These are phyloP conservation scores for Yamadazyma sp. DNA, from an alignment of 805 yeast species.

Conservation along the genomic window DNA sequence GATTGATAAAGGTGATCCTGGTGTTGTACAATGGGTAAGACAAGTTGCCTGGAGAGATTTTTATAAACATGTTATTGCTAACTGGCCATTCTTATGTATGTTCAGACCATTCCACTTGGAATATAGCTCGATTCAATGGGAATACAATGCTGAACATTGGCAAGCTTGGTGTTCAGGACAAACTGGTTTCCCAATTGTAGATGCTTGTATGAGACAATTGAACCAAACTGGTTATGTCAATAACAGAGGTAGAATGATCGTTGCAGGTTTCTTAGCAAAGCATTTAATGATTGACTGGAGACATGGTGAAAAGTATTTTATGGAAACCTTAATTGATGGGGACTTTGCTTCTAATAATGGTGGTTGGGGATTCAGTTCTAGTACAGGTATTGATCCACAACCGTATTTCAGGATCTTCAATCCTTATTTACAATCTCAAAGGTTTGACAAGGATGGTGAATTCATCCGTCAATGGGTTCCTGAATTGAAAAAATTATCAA, in stretches of 20 bases:
- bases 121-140: slow-evolving; percentile 41
- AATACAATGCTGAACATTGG: slow-evolving; percentile 38
- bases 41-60: slow-evolving; percentile 62
- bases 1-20: slow-evolving; percentile 25
- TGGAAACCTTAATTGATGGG: slow-evolving; percentile 46
- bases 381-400: slow-evolving; percentile 53
- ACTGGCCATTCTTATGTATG: slow-evolving; percentile 53
- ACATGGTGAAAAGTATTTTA: slow-evolving; percentile 51
- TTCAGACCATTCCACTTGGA: slow-evolving; percentile 46
- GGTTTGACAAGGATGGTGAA: slow-evolving; percentile 45
- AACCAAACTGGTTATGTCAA: slow-evolving; percentile 51
- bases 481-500: slow-evolving; percentile 33
- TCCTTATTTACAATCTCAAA: slow-evolving; percentile 48
- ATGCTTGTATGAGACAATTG: slow-evolving; percentile 56
- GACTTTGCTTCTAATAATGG: slow-evolving; percentile 55
- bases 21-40: slow-evolving; percentile 44
- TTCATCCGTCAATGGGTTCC: slow-evolving; percentile 51
- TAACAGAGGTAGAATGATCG: slow-evolving; percentile 54
- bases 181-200: slow-evolving; percentile 57
- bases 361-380: slow-evolving; percentile 57
- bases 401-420: slow-evolving; percentile 58
- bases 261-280: slow-evolving; percentile 49
- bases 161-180: slow-evolving; percentile 50
- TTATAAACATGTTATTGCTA: slow-evolving; percentile 45
- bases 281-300: slow-evolving; percentile 54